Evolutionary conservation across 1,139 yeast genomes (phyloP), one percentile per base, ranked within the genome.

Genomic region (Taphrina communis): DNA sequence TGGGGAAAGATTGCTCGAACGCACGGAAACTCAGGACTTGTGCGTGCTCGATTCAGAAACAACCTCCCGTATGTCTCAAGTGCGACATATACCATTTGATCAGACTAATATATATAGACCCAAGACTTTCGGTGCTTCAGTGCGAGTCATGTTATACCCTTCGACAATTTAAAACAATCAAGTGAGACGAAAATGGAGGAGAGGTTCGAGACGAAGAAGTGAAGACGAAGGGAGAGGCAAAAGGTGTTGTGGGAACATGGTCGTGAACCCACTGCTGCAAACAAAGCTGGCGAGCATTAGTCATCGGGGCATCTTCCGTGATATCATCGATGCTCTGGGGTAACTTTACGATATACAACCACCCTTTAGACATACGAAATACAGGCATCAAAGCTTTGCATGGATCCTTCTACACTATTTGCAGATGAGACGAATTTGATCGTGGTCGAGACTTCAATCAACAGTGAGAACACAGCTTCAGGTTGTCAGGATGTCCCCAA

Each of bases 81-180:
- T 53, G 25, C 25, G 6, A 31, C 17, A 17, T 17, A 17, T 25
- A 25, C 4, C 31, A 4, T 25, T 25, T 4, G 31, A 25, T 25
- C 31, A 14, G 44, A 36, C 58, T 53, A 36, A 53, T 21, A 17
- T 14, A 35, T 11, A n/a, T 58, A 58, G 62, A 46, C 93, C 99
- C 79, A 92, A 93, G 90, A 91, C 98, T 78, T 92, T 94, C 82
- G 99, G 99, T 86, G 97, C 99, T 82, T 89, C 97, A 77, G 98
- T 94, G 83, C 91, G 99, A 88, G 88, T 94, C 87, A 70, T 70
- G 72, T 93, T 94, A 85, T 94, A 94, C 91, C 99, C 99, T 85
- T 94, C 98, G 79, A 93, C 89, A 96, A 94, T 94, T 89, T 94
- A 93, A 90, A 36, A 14, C 41, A 53, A 53, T 38, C 42, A 36